These are phyloP conservation scores for Arbutus unedo DNA, from an alignment of 148 eudicot genomes.

Conservation along the genomic window DNA sequence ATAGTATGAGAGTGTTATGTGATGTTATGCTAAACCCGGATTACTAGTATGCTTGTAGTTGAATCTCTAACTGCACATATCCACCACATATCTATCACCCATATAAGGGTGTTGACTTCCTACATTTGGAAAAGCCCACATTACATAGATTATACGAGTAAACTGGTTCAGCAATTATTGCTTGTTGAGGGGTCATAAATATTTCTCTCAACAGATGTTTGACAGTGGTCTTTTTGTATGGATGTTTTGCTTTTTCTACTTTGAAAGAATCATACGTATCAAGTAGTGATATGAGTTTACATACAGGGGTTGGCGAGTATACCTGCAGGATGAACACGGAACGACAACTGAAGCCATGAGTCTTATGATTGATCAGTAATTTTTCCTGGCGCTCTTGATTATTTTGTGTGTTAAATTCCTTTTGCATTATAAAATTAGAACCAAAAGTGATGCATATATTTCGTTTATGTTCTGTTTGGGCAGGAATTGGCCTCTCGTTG, in stretches of 20 bases:
- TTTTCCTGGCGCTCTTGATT: constrained; percentile 1
- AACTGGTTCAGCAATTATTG: neutral
- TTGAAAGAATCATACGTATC: neutral
- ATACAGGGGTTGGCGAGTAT: constrained; percentile 14
- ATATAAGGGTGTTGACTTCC: neutral
- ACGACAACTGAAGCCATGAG: constrained; percentile 16
- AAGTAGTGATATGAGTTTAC: neutral
- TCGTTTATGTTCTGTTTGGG: neutral
- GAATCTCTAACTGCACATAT: neutral
- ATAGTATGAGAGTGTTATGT: neutral
- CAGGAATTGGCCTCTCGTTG: neutral
- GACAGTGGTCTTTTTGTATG: neutral
- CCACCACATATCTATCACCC: neutral
- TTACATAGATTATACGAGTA: neutral
- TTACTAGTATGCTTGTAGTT: neutral
- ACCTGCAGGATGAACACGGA: constrained; percentile 14
- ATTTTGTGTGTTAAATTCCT: neutral
- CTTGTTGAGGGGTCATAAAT: neutral
- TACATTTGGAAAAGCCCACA: neutral
- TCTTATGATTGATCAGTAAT: constrained; percentile 21
- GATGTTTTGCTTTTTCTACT: neutral
- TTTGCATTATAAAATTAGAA: neutral
- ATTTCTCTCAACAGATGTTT: neutral
- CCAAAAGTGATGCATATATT: neutral
- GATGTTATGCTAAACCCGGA: neutral